These are phyloP conservation scores for Alternaria sp. DNA, from an alignment of 2,329 filamentous ascomycete genomes.

Conservation along the genomic window DNA sequence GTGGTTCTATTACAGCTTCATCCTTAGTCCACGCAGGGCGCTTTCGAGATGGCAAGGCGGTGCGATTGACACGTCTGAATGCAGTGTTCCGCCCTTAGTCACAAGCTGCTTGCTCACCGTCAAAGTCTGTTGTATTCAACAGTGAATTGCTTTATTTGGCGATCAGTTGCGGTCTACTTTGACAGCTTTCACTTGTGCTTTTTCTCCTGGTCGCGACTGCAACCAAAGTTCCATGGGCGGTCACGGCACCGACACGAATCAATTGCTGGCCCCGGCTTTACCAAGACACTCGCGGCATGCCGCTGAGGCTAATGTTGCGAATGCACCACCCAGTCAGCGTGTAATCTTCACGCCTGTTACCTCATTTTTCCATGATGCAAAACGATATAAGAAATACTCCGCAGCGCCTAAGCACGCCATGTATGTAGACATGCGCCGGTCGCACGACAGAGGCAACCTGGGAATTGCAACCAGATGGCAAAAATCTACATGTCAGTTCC, in stretches of 20 bases:
- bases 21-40: conserved; percentile 12
- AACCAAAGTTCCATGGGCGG: conserved; percentile 4
- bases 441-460: conserved; percentile 23
- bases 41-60: conserved; percentile 3
- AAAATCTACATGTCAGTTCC: conserved; percentile 24
- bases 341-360: conserved; percentile 15
- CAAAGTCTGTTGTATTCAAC: conserved; percentile 13
- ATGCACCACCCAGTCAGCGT: conserved; percentile 18
- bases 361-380: conserved; percentile 18
- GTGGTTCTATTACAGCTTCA: conserved; percentile 24
- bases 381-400: conserved; percentile 12
- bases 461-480: conserved; percentile 12
- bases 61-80: conserved; percentile 15
- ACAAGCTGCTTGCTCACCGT: conserved; percentile 6
- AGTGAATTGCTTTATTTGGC: conserved; percentile 19
- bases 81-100: conserved; percentile 1
- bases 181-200: conserved; percentile 20
- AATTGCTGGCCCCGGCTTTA: background rate
- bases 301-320: conserved; percentile 18
- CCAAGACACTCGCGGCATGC: conserved; percentile 8
- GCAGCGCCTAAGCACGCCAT: conserved; percentile 14
- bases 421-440: conserved; percentile 5
- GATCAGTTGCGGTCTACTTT: conserved; percentile 28
- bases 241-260: conserved; percentile 17
- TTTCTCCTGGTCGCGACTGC: conserved; percentile 13